phyloP scores from a whole-genome alignment of 2,329 filamentous ascomycete genomes.

The Camillea tinctor region DNA sequence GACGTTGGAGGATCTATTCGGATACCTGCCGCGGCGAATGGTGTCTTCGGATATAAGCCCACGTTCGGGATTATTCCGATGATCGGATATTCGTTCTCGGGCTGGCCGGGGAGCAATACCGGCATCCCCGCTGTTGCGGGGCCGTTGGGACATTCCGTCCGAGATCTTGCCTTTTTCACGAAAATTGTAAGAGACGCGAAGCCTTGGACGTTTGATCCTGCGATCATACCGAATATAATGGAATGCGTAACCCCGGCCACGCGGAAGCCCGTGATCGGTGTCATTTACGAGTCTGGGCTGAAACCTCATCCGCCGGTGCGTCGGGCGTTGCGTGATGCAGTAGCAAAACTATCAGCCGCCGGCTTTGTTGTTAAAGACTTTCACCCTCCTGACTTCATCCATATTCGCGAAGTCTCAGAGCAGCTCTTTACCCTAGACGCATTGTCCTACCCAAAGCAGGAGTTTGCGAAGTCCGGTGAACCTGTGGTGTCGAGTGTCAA shows the following conservation, averaged over 20 bases:
- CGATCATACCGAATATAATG: slow-evolving; percentile 22
- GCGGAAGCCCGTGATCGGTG: slow-evolving; percentile 30
- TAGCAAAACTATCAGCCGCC: slow-evolving; percentile 24
- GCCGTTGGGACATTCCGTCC: slow-evolving; percentile 26
- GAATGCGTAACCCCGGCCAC: slow-evolving; percentile 9
- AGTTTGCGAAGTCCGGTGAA: slow-evolving; percentile 32
- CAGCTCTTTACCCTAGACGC: slow-evolving; percentile 37
- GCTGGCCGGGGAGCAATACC: slow-evolving; percentile 31
- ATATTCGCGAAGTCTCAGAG: slow-evolving; percentile 30
- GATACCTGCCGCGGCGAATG: slow-evolving; percentile 31
- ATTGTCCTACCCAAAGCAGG: slow-evolving; percentile 33
- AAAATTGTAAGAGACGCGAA: slow-evolving; percentile 20
- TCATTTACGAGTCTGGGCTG: slow-evolving; percentile 28
- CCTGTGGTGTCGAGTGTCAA: slow-evolving; percentile 32
- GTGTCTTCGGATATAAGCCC: slow-evolving; percentile 32
- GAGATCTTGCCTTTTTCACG: slow-evolving; percentile 26
- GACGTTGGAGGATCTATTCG: slow-evolving; percentile 26
- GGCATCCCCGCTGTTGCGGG: slow-evolving; percentile 30
- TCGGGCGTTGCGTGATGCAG: slow-evolving; percentile 28
- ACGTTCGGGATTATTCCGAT: slow-evolving; percentile 32
- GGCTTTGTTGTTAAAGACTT: slow-evolving; percentile 33
- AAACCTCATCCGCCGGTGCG: slow-evolving; percentile 32
- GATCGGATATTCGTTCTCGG: slow-evolving; percentile 31
- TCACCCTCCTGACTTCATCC: slow-evolving; percentile 30
- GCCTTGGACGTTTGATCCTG: slow-evolving; percentile 26